Conservation (phyloP, 2,329 filamentous ascomycete species). For the Periconia digitata region DNA sequence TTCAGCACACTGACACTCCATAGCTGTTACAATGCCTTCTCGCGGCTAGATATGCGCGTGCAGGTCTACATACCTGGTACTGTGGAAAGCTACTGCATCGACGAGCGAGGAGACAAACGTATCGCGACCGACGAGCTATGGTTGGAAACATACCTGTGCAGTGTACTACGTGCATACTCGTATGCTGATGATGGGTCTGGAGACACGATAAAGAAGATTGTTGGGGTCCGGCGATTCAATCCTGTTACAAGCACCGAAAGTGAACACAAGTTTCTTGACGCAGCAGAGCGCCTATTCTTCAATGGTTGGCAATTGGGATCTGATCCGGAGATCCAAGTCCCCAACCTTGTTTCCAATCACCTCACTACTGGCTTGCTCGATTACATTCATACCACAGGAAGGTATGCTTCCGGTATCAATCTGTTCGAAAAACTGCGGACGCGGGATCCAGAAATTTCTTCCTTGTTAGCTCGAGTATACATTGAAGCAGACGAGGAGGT, state of each 20-base stretch:
- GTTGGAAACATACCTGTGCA: conserved; percentile 97
- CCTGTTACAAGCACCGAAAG: conserved; percentile 97
- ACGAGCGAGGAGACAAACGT: conserved; percentile 93
- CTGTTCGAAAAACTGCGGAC: conserved; percentile 93
- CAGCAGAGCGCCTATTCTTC: conserved; percentile 94
- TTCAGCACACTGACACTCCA: conserved; percentile 32
- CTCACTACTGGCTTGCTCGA: conserved; percentile 89
- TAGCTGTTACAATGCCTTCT: conserved; percentile 98
- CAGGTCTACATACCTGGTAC: conserved; percentile 96
- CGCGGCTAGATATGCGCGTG: conserved; percentile 95
- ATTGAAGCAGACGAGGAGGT: conserved; percentile 97
- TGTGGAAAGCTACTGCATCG: conserved; percentile 95
- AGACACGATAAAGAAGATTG: conserved; percentile 92
- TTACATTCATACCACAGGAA: conserved; percentile 93
- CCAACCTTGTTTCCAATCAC: conserved; percentile 95
- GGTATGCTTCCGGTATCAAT: conserved; percentile 94
- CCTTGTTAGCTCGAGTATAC: conserved; percentile 84
- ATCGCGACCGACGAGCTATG: conserved; percentile 92
- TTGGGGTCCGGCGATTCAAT: conserved; percentile 96
- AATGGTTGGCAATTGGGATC: conserved; percentile 94
- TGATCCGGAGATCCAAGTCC: conserved; percentile 95
- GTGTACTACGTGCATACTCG: conserved; percentile 88
- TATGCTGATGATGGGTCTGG: conserved; percentile 96
- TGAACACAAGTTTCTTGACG: conserved; percentile 92
- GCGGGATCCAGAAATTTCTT: conserved; percentile 91